These are phyloP conservation scores for Lobulomyces angularis DNA, from an alignment of 192 early-diverging fungal genomes.

Conservation along the genomic window DNA sequence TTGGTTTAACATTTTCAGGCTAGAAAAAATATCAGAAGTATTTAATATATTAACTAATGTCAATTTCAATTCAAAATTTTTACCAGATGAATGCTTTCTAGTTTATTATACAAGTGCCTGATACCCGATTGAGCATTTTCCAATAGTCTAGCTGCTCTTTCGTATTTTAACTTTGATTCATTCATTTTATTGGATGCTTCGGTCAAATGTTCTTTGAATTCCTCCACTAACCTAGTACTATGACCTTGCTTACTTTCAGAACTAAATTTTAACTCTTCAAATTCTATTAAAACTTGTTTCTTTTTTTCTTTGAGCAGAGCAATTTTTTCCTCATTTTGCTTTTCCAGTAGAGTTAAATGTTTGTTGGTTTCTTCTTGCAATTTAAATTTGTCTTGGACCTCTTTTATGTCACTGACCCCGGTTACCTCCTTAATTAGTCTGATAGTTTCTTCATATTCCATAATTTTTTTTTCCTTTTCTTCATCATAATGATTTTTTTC, in stretches of 20 bases:
- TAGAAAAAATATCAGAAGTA: constrained; percentile 6
- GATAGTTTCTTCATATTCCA: constrained; percentile 48
- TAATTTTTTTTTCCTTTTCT: constrained; percentile 34
- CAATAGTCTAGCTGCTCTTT: constrained; percentile 33
- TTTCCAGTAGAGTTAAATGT: constrained; percentile 32
- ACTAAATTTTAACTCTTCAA: constrained; percentile 33
- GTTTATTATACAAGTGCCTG: constrained; percentile 42
- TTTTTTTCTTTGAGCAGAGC: constrained; percentile 36
- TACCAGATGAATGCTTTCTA: constrained; percentile 36
- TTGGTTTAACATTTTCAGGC: constrained; percentile 8
- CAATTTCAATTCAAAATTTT: constrained; percentile 2
- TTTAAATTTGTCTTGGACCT: constrained; percentile 50
- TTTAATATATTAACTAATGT: too few species aligned
- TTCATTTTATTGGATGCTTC: constrained; percentile 17
- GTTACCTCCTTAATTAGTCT: constrained; percentile 51
- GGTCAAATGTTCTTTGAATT: constrained; percentile 34
- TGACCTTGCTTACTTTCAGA: constrained; percentile 29
- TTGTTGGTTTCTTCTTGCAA: constrained; percentile 45
- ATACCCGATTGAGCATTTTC: constrained; percentile 36
- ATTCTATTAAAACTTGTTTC: constrained; percentile 20
- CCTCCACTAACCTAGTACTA: constrained; percentile 27
- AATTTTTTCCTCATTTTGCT: constrained; percentile 30
- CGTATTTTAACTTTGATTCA: constrained; percentile 37
- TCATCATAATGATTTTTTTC: constrained; percentile 41
- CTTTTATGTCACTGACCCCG: constrained; percentile 42